Conservation (phyloP, 2,329 filamentous ascomycete species). For the Emmonsiellopsis sp. region DNA sequence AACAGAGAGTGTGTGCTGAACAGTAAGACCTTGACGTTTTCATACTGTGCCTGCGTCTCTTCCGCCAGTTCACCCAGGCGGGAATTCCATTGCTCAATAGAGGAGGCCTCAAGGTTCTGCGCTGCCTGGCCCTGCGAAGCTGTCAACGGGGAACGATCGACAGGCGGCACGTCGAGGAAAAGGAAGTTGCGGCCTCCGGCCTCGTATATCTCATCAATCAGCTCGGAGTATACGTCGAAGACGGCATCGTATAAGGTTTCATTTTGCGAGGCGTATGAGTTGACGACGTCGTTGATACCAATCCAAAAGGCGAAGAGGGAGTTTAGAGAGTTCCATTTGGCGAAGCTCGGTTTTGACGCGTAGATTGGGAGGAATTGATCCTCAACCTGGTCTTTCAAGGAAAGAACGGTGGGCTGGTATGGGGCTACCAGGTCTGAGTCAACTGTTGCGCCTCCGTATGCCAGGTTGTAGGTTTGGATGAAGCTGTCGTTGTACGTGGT, state of each 20-base stretch:
- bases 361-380: constrained; percentile 31
- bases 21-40: constrained; percentile 24
- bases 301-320: constrained; percentile 3
- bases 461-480: constrained; percentile 41
- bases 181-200: constrained; percentile 46
- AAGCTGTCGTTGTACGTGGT: constrained; percentile 34
- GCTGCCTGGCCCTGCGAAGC: constrained; percentile 4
- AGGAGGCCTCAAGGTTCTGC: constrained; percentile 13
- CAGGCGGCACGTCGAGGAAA: constrained; percentile 46
- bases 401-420: constrained; percentile 28
- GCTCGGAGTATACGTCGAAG: constrained; percentile 32
- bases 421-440: constrained; percentile 34
- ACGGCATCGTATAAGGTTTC: constrained; percentile 18
- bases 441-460: constrained; percentile 29
- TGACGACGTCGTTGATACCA: constrained; percentile 3
- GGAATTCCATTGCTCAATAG: constrained; percentile 32
- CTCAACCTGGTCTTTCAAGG: constrained; percentile 38
- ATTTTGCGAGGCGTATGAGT: constrained; percentile 16
- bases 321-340: background rate
- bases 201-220: constrained; percentile 37
- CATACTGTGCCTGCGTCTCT: constrained; percentile 20
- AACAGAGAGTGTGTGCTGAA: constrained; percentile 34
- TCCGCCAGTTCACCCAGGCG: constrained; percentile 23
- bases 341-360: constrained; percentile 15
- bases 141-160: constrained; percentile 5